phyloP scores from a whole-genome alignment of 306 rosid species.

The Ormosia semicastrata region DNA sequence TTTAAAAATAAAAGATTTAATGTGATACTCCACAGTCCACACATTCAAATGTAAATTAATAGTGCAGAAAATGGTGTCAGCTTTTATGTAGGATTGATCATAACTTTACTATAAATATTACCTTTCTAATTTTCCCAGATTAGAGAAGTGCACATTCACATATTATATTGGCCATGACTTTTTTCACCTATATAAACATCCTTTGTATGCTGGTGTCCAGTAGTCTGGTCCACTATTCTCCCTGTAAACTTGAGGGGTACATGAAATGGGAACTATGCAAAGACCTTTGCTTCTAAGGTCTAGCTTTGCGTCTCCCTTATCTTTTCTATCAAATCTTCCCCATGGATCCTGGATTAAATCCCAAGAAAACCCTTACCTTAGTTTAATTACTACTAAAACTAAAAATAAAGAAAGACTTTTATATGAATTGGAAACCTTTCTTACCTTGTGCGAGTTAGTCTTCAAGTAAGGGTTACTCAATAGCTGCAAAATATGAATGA shows the following conservation, averaged over 20 bases:
- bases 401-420: background rate
- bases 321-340: slow-evolving; percentile 68
- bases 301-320: slow-evolving; percentile 46
- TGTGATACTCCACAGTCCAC: too few species aligned
- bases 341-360: slow-evolving; percentile 55
- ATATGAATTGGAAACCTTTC: background rate
- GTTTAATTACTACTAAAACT: background rate
- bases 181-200: slow-evolving; percentile 74
- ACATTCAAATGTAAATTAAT: too few species aligned
- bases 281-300: slow-evolving; percentile 84
- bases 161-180: background rate
- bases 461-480: slow-evolving; percentile 79
- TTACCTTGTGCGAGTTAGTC: slow-evolving; percentile 67
- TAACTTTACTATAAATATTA: background rate
- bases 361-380: background rate
- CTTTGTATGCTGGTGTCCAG: slow-evolving; percentile 91
- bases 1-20: too few species aligned
- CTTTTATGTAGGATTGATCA: background rate
- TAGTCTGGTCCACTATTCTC: slow-evolving; percentile 84
- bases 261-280: slow-evolving; percentile 84
- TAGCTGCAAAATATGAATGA: slow-evolving; percentile 45
- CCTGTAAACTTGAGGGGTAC: slow-evolving; percentile 71
- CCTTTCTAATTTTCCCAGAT: slow-evolving; percentile 16
- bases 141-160: slow-evolving; percentile 2
- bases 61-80: too few species aligned